Conservation (phyloP, 345 rosid genomes). For the Eucalyptus grandis region DNA sequence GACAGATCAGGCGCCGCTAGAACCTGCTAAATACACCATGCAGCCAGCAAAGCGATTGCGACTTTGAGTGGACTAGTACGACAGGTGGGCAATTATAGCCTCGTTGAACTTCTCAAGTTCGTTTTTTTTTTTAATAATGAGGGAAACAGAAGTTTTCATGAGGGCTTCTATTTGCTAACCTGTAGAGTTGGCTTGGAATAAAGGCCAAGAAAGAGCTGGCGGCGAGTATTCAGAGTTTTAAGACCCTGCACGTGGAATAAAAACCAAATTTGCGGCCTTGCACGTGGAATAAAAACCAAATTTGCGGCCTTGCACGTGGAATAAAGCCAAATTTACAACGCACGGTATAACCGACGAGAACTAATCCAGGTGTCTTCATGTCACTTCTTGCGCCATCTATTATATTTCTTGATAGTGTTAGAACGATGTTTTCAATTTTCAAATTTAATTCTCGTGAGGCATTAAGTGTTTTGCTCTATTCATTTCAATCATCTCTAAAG, state of each 20-base stretch:
- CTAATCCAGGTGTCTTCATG: no score
- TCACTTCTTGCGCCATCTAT: no score
- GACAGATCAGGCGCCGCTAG: not conserved
- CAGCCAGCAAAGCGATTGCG: not conserved
- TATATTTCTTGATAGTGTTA: no score
- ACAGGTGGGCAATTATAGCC: not conserved
- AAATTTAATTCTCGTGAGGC: no score
- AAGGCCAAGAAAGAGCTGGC: not conserved
- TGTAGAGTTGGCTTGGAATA: not conserved
- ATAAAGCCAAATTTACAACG: not conserved
- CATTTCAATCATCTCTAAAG: no score
- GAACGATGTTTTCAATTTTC: no score
- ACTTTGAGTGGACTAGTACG: not conserved
- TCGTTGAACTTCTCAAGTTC: not conserved
- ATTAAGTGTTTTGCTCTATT: no score
- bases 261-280: no score
- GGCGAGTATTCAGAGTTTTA: not conserved
- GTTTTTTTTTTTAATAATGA: fast-evolving
- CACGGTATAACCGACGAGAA: not conserved
- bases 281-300: not conserved
- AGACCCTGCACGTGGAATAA: no score
- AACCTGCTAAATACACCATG: not conserved
- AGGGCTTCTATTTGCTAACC: not conserved
- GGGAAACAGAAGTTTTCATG: not conserved
- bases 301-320: not conserved